Base-by-base conservation (phyloP, 768 basidiomycete genomes). In the Suillus fuscotomentosus region DNA sequence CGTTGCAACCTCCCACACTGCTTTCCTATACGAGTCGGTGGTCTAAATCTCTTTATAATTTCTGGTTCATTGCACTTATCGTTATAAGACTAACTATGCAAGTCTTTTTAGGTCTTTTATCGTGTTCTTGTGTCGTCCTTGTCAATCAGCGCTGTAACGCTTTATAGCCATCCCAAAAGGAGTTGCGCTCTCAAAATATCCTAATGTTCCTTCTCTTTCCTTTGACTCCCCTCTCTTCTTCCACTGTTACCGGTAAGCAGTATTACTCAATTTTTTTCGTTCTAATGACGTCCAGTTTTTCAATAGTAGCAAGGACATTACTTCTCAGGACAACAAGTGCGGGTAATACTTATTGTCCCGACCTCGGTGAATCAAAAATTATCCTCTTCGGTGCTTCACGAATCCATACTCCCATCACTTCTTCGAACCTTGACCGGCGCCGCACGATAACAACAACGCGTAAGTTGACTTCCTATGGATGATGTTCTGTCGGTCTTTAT, bases 1-100 rank as follows among this genome's bases (percentile, higher is more conserved):
- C 74, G 57, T 24, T 53, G n/a, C 20, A 42, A 14, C 20, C n/a
- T 47, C 43, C 43, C 63, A 39, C 22, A 48, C 60, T 64, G 27
- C 17, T 34, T 53, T 20, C 15, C 51, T 5, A 34, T 53, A 20
- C 51, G 2, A 53, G 53, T 24, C 3, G 51, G 10, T 27, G 27
- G 59, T 59, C 15, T 34, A 36, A 61, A 27, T 6, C 17, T 9
- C 14, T n/a, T 59, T 13, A 20, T 36, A 36, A n/a, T 15, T 61
- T 59, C 24, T 24, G 9, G 15, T 20, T 59, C 38, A 17, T 57
- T 10, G n/a, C 31, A 8, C 8, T 56, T 5, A 6, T 55, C 8
- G 48, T 47, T 31, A 11, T 13, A 20, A 34, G 34, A 22, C 34
- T 6, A 6, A 34, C 31, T 22, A 20, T 17, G 4, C 27, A 53